Conservation (phyloP, 176 grass and related monocot genomes). For the Rhynchospora tenuis region DNA sequence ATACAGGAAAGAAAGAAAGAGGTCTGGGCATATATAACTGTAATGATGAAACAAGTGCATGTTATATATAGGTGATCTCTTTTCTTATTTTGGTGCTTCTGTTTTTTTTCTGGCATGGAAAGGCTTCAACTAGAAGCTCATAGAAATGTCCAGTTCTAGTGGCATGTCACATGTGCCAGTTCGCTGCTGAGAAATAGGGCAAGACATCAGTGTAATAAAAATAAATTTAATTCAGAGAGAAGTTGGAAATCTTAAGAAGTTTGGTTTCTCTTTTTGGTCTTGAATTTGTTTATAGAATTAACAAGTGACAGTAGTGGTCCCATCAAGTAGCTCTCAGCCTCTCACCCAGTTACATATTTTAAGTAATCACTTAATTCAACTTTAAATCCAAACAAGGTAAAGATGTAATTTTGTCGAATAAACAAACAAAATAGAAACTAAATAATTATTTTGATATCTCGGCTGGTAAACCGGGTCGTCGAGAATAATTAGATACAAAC, state of each 20-base stretch:
- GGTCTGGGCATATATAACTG: conserved; percentile 3
- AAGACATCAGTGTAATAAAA: neutral
- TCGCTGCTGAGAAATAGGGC: neutral
- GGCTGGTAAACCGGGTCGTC: too few relatives aligned
- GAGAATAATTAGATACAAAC: too few relatives aligned
- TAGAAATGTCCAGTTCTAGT: neutral
- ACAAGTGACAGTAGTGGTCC: too few relatives aligned
- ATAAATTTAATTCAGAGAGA: neutral
- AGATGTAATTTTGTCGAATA: too few relatives aligned
- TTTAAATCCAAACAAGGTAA: too few relatives aligned
- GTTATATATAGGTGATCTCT: conserved; percentile 17
- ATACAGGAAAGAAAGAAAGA: neutral
- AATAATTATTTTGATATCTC: too few relatives aligned
- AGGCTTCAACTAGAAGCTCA: neutral
- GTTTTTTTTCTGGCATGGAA: neutral
- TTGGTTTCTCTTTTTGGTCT: neutral
- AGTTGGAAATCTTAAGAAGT: neutral
- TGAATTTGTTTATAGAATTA: too few relatives aligned
- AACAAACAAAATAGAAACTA: too few relatives aligned
- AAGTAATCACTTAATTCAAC: too few relatives aligned
- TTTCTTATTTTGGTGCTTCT: neutral
- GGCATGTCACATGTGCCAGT: neutral
- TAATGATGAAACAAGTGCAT: conserved; percentile 16
- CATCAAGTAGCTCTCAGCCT: too few relatives aligned
- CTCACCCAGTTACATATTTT: too few relatives aligned